A percentile compares a stretch with the other conserved stretches of the same genome.
Conservation (phyloP, 2,329 filamentous ascomycete genomes). For the Colletotrichum orbiculare region DNA sequence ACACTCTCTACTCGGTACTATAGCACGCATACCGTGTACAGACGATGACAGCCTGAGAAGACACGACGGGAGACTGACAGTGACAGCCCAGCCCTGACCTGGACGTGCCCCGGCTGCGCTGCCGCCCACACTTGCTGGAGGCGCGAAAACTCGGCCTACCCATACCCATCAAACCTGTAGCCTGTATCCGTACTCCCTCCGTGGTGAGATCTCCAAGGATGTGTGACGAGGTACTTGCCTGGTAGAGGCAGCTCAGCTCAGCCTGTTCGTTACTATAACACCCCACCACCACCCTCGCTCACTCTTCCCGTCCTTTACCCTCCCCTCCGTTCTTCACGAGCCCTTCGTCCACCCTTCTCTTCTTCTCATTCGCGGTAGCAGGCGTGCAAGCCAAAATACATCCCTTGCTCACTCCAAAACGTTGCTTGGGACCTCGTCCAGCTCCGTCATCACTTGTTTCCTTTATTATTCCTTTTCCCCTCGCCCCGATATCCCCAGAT, state of each 20-base stretch:
- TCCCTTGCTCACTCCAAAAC: constrained; percentile 50
- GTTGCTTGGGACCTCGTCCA: constrained; percentile 62
- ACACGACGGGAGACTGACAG: constrained; percentile 25
- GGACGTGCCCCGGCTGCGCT: not conserved
- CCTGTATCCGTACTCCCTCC: too few relatives aligned
- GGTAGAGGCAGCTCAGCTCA: constrained; percentile 22
- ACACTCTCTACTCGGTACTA: too few relatives aligned
- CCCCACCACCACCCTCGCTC: constrained; percentile 59
- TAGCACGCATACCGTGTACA: too few relatives aligned
- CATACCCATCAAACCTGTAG: too few relatives aligned
- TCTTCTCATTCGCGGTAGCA: constrained; percentile 68
- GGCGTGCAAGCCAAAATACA: constrained; percentile 66
- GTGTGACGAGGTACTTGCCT: constrained; percentile 12
- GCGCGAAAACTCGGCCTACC: too few relatives aligned
- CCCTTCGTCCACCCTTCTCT: constrained; percentile 68
- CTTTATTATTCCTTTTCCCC: constrained; percentile 54
- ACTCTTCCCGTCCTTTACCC: constrained; percentile 55
- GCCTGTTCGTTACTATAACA: constrained; percentile 52
- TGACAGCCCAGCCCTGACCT: not conserved
- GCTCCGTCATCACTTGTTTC: constrained; percentile 58
- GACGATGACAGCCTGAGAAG: constrained; percentile 11
- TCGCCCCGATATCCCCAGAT: constrained; percentile 31
- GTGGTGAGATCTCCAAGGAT: too few relatives aligned
- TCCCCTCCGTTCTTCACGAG: constrained; percentile 65
- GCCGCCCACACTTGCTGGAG: too few relatives aligned